Evolutionary conservation across 177 flowering plant genomes (phyloP), one percentile per base, ranked within the genome.

Genomic region (Vitis hybrid): DNA sequence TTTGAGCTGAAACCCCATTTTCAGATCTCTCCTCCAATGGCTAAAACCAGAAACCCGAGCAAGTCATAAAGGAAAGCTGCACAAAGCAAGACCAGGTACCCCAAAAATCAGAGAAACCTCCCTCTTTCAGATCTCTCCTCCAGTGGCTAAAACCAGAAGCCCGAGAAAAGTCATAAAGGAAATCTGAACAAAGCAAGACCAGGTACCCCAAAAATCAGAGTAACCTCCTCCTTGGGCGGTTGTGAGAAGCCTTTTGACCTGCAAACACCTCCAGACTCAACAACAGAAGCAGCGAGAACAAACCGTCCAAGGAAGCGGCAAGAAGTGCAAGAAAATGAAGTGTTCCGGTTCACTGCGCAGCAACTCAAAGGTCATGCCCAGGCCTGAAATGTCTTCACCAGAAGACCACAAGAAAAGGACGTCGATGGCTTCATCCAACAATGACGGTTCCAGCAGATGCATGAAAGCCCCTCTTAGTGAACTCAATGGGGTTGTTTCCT

Each of bases 331-430:
- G 88, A 90, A 85, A 72, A 74, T 81, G 81, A 85, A 72, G 70
- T 92, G 93, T 64, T 87, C 97, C n/a, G 92, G 91, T 1, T 92
- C 97, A 53, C 79, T 94, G 3, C 88, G 97, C 60, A 89, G 76
- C 85, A 86, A 92, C 84, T 88, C 93, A 13, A 89, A 83, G 67
- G 89, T 87, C 18, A 87, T 86, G 88, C 92, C 86, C 17, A 88
- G 88, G 76, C 88, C 91, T 17, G 96, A 90, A 70, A 58, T 59
- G 9, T 24, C 71, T 1, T 71, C 91, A 24, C 85, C 86, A 50
- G 88, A 84, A 27, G 63, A 69, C 46, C 71, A 73, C 46, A 81
- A 80, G 80, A 85, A 88, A 79, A 82, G 76, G 81, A 76, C 71
- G 14, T 50, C 72, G 12, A 49, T 70, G 62, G 68, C 67, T 18